Percentiles rank a stretch among this genome's conserved stretches.
phyloP scores from a whole-genome alignment of 2,329 filamentous ascomycete species.

The Botrytis fragariae region DNA sequence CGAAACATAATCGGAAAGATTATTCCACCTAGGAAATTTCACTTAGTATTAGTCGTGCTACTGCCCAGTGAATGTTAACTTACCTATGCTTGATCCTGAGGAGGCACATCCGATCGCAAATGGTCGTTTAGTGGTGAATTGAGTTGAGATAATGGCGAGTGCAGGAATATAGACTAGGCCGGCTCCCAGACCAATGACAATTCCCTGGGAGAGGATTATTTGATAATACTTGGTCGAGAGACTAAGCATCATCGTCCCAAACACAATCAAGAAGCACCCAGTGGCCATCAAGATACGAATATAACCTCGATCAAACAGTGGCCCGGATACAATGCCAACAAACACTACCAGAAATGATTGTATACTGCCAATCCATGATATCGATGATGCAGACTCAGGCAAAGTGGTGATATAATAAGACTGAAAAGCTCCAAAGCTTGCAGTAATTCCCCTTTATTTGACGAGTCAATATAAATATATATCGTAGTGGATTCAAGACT shows the following conservation, averaged over 20 bases:
- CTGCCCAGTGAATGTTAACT: not conserved
- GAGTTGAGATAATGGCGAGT: slow-evolving; percentile 44
- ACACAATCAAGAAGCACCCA: slow-evolving; percentile 46
- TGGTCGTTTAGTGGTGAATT: slow-evolving; percentile 44
- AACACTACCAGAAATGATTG: slow-evolving; percentile 50
- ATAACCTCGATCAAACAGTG: slow-evolving; percentile 51
- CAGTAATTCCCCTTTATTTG: slow-evolving; percentile 41
- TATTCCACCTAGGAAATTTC: slow-evolving; percentile 41
- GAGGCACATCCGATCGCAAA: slow-evolving; percentile 47
- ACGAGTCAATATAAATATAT: not conserved
- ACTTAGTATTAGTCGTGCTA: not conserved
- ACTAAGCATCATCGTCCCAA: slow-evolving; percentile 42
- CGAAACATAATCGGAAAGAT: slow-evolving; percentile 52
- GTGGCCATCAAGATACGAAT: slow-evolving; percentile 36
- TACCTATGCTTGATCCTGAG: slow-evolving; percentile 42
- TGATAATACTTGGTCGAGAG: slow-evolving; percentile 49
- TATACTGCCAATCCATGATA: slow-evolving; percentile 59
- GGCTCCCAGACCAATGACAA: slow-evolving; percentile 42
- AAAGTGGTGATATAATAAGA: slow-evolving; percentile 52
- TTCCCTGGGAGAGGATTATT: slow-evolving; percentile 52
- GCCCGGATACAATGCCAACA: slow-evolving; percentile 57
- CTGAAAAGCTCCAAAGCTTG: slow-evolving; percentile 52
- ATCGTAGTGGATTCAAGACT: not conserved
- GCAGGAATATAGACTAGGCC: not conserved
- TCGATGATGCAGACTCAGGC: slow-evolving; percentile 49